Evolutionary conservation across 169 alveolate genomes (phyloP).

Genomic region (Plasmodium inui): DNA sequence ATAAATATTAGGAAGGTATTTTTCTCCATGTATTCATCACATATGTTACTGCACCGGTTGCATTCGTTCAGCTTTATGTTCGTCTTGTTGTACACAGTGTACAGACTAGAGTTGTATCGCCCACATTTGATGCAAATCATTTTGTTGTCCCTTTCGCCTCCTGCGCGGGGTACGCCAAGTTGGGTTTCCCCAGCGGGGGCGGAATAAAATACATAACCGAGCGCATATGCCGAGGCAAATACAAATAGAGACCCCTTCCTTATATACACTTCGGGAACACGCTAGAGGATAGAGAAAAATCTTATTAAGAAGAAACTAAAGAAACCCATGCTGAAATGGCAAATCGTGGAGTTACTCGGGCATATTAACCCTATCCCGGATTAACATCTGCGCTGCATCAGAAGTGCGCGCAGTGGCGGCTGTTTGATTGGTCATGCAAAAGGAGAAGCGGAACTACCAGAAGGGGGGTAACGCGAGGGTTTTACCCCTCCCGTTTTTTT

Average conservation of each 20-base stretch:
- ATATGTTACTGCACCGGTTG: slow-evolving; percentile 50
- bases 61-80: slow-evolving; percentile 68
- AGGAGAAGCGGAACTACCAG: not conserved
- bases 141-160: not conserved
- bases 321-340: not conserved
- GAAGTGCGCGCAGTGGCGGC: not conserved
- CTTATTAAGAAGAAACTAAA: not conserved
- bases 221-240: not conserved
- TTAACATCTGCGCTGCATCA: too few species aligned
- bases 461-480: not conserved
- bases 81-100: slow-evolving; percentile 54
- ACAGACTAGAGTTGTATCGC: slow-evolving; percentile 39
- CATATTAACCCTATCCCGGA: not conserved
- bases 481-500: not conserved
- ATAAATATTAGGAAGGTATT: slow-evolving; percentile 45
- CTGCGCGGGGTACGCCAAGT: not conserved
- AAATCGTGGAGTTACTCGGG: not conserved
- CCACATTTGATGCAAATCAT: slow-evolving; percentile 75
- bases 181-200: not conserved
- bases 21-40: slow-evolving; percentile 71
- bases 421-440: too few species aligned
- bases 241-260: not conserved
- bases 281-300: not conserved
- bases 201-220: not conserved
- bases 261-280: not conserved